Conservation (phyloP, 148 eudicot species). For the Diospyros lotus region DNA sequence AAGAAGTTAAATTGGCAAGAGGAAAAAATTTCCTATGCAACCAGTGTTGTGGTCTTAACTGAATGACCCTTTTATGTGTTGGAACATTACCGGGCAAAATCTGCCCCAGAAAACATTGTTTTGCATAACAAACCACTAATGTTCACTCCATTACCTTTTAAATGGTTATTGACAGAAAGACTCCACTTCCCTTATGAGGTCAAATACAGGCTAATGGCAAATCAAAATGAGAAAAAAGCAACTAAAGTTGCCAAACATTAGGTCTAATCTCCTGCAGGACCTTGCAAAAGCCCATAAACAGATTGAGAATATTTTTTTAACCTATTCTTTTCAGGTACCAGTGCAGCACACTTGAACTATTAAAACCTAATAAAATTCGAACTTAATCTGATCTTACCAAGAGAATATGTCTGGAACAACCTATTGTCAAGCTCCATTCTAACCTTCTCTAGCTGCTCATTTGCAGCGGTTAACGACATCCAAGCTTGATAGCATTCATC, state of each 20-base stretch:
- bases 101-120: not conserved
- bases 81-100: not conserved
- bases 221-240: too few species aligned
- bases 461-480: slow-evolving; percentile 88
- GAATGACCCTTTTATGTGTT: not conserved
- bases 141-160: too few species aligned
- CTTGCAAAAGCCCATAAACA: not conserved
- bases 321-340: not conserved
- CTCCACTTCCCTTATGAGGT: too few species aligned
- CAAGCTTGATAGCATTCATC: slow-evolving; percentile 97
- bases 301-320: not conserved
- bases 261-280: not conserved
- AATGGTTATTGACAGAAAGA: too few species aligned
- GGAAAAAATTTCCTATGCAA: not conserved
- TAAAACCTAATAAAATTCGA: not conserved
- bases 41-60: not conserved
- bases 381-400: slow-evolving; percentile 48
- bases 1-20: not conserved
- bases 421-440: slow-evolving; percentile 84
- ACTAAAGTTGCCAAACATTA: not conserved
- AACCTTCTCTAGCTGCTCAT: slow-evolving; percentile 79
- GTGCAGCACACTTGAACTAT: not conserved
- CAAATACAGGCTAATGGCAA: too few species aligned
- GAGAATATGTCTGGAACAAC: slow-evolving; percentile 61
- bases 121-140: too few species aligned